phyloP scores from a whole-genome alignment of 495 filamentous ascomycete genomes.

The Sordaria brevicollis region DNA sequence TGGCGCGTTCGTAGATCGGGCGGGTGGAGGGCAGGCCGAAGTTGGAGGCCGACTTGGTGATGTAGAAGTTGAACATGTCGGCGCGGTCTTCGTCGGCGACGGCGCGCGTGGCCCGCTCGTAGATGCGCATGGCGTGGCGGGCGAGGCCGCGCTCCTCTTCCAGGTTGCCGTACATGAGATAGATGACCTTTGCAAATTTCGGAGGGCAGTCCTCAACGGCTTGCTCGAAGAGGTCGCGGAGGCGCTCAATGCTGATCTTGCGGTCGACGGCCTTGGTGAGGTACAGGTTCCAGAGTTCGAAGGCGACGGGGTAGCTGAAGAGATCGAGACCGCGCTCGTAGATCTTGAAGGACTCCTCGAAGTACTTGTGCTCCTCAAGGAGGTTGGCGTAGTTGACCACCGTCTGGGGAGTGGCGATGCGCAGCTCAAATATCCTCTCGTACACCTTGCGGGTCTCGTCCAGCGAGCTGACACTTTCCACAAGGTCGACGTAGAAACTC shows the following conservation, averaged over 20 bases:
- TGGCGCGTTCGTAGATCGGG: slow-evolving; percentile 92
- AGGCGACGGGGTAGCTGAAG: slow-evolving; percentile 95
- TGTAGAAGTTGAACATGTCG: slow-evolving; percentile 99
- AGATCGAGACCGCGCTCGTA: slow-evolving; percentile 95
- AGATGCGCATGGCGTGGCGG: slow-evolving; percentile 98
- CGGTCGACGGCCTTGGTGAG: slow-evolving; percentile 94
- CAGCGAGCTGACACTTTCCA: slow-evolving; percentile 83
- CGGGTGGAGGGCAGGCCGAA: slow-evolving; percentile 95
- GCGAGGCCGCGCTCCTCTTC: slow-evolving; percentile 95
- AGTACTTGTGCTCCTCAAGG: slow-evolving; percentile 90
- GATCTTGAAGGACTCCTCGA: slow-evolving; percentile 94
- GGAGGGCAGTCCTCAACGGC: slow-evolving; percentile 89
- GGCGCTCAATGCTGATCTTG: slow-evolving; percentile 85
- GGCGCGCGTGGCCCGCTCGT: slow-evolving; percentile 91
- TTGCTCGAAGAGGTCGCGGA: slow-evolving; percentile 95
- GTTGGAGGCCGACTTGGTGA: slow-evolving; percentile 97
- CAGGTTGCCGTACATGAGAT: slow-evolving; percentile 96
- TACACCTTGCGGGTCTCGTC: slow-evolving; percentile 93
- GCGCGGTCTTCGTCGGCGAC: slow-evolving; percentile 90
- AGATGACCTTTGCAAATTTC: slow-evolving; percentile 90
- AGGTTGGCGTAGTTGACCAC: slow-evolving; percentile 98
- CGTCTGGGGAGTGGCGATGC: slow-evolving; percentile 95
- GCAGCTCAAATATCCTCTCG: slow-evolving; percentile 94
- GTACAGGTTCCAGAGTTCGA: slow-evolving; percentile 98
- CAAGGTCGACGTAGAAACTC: slow-evolving; percentile 98